These are phyloP conservation scores for Stephanodiscus minutulus DNA, from an alignment of 108 stramenopile species.

Conservation along the genomic window DNA sequence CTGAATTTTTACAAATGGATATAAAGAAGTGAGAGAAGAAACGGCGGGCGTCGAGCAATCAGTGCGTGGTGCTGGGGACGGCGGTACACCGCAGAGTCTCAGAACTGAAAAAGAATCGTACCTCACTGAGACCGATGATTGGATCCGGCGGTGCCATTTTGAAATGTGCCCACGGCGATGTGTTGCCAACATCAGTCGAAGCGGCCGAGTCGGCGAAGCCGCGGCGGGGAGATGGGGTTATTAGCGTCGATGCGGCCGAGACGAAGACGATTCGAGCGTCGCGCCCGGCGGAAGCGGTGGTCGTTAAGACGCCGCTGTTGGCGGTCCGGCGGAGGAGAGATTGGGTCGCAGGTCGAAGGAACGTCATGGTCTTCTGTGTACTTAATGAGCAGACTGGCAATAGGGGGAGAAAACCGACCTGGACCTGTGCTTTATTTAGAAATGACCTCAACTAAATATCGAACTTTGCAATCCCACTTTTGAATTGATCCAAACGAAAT, in stretches of 20 bases:
- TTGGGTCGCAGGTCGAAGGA: slow-evolving; percentile 22
- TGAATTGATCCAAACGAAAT: no score
- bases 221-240: slow-evolving; percentile 7
- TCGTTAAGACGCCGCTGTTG: neutral
- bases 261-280: neutral
- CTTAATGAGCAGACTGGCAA: neutral
- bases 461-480: no score
- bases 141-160: slow-evolving; percentile 97
- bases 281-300: slow-evolving; percentile 5
- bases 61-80: neutral
- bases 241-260: neutral
- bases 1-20: slow-evolving; percentile 4
- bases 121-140: slow-evolving; percentile 97
- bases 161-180: slow-evolving; percentile 78
- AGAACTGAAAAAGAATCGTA: slow-evolving; percentile 20
- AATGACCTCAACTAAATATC: no score
- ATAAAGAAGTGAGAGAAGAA: neutral
- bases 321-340: slow-evolving; percentile 12
- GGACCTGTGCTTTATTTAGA: no score
- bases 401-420: no score
- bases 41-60: neutral
- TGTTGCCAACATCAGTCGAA: neutral
- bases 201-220: slow-evolving; percentile 30
- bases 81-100: neutral
- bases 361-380: slow-evolving; percentile 1